Evolutionary conservation across 257 asterid species (phyloP).

Genomic region (Solanum peruvianum): DNA sequence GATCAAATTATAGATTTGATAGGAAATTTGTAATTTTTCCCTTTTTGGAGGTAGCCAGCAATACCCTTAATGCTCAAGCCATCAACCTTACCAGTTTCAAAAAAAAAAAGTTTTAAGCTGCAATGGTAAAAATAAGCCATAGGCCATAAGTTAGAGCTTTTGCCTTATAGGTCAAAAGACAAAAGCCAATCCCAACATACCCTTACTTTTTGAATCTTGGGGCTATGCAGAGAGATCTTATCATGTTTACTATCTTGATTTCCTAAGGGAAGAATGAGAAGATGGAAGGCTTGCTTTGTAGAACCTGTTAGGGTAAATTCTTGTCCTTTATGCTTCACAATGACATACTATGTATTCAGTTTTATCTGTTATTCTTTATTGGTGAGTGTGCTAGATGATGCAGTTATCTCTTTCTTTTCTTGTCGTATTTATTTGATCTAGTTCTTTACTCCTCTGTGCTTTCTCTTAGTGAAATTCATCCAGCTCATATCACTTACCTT

Average conservation of each 20-base stretch:
- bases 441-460: neutral
- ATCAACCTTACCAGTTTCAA: neutral
- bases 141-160: neutral
- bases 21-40: neutral
- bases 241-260: neutral
- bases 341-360: neutral
- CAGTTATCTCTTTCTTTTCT: neutral
- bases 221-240: neutral
- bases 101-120: neutral
- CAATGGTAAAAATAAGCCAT: neutral
- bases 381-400: neutral
- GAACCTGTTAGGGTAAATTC: neutral
- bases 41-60: neutral
- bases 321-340: neutral
- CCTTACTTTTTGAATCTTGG: neutral
- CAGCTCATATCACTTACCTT: neutral
- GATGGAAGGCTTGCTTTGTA: neutral
- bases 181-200: neutral
- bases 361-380: neutral
- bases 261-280: neutral
- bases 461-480: neutral
- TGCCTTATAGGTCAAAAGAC: neutral
- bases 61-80: neutral
- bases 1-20: neutral
- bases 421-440: neutral